Conservation (phyloP, 306 rosid genomes). For the Macrotyloma uniflorum region DNA sequence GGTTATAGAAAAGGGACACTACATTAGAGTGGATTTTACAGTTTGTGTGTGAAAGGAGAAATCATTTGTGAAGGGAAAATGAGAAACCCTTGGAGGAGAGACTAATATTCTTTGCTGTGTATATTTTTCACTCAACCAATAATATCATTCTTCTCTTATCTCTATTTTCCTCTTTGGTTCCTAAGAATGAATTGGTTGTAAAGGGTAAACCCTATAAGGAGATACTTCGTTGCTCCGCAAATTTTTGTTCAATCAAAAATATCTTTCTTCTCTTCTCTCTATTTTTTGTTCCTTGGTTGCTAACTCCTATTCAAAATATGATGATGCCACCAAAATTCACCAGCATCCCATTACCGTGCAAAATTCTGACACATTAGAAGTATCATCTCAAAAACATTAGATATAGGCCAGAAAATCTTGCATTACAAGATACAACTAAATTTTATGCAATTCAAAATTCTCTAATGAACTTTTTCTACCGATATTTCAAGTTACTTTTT, state of each 20-base stretch:
- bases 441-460: not conserved
- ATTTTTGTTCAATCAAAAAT: not conserved
- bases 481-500: not conserved
- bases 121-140: not conserved
- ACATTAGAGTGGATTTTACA: not conserved
- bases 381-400: not conserved
- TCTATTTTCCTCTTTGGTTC: not conserved
- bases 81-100: not conserved
- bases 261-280: not conserved
- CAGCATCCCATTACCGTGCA: not conserved
- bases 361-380: not conserved
- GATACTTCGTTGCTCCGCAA: not conserved
- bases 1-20: not conserved
- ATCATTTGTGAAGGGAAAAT: not conserved
- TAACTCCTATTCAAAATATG: not conserved
- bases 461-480: not conserved
- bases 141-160: not conserved
- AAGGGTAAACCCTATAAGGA: not conserved
- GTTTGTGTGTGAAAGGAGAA: not conserved
- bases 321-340: slow-evolving; percentile 14
- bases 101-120: not conserved
- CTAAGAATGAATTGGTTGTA: not conserved
- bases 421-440: not conserved
- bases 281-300: not conserved
- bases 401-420: not conserved